Percentiles rank a stretch among this genome's conserved stretches.
phyloP scores from a whole-genome alignment of 2,329 filamentous ascomycete species.

The Xylariomycetidae sp. region DNA sequence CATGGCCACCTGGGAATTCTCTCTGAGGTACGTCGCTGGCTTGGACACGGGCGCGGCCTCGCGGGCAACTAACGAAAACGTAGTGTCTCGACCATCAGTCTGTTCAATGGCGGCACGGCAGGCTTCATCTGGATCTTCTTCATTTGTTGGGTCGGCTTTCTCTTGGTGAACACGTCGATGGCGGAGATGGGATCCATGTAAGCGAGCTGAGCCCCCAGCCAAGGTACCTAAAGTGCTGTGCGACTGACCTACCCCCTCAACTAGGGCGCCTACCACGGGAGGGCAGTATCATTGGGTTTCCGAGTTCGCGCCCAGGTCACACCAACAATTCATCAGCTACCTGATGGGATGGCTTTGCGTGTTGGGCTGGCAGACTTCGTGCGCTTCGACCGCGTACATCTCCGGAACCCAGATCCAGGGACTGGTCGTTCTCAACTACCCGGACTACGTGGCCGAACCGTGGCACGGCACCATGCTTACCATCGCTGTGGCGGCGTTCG shows the following conservation, averaged over 20 bases:
- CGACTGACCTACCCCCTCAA: no score
- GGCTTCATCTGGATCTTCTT: conserved; percentile 41
- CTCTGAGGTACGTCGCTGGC: no score
- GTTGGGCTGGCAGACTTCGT: conserved; percentile 37
- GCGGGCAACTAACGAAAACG: no score
- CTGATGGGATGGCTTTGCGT: conserved; percentile 40
- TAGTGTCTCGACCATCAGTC: conserved; percentile 15
- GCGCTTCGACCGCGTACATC: conserved; percentile 24
- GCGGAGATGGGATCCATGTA: conserved; percentile 45
- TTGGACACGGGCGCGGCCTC: no score
- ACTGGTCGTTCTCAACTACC: not conserved
- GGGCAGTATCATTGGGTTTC: conserved; percentile 42
- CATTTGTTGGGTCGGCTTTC: conserved; percentile 32
- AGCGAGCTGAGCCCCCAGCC: conserved; percentile 36
- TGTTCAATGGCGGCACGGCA: conserved; percentile 37
- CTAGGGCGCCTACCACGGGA: conserved; percentile 20
- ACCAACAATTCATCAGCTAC: conserved; percentile 50
- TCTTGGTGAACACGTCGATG: conserved; percentile 35
- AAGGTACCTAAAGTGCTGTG: conserved; percentile 48
- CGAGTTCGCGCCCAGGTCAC: conserved; percentile 39
- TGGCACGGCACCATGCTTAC: conserved; percentile 39
- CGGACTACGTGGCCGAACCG: not conserved
- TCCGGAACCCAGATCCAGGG: not conserved
- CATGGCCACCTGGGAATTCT: conserved; percentile 2
- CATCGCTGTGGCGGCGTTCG: conserved; percentile 34